Evolutionary conservation across 2,329 filamentous ascomycete species (phyloP), one percentile per base, ranked within the genome.

Genomic region (Hymenoscyphus salicellus): DNA sequence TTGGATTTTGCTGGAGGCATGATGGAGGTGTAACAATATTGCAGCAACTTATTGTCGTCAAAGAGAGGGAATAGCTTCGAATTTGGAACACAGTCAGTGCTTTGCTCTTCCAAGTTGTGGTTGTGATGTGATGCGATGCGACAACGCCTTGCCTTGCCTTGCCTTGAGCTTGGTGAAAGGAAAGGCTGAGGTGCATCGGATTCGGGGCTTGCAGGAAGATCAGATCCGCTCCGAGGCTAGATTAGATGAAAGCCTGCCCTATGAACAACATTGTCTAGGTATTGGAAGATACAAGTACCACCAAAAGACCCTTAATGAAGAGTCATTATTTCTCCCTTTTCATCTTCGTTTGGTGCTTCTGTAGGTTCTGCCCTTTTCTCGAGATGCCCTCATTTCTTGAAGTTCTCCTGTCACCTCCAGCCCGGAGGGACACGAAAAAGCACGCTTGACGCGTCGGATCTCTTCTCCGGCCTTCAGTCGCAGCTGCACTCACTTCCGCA

Each of bases 1-100:
- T 72, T 70, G 30, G 72, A 68, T 67, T 69, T 72, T 57, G 72
- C 63, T 62, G 74, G 73, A 49, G 74, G 66, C 75, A 76, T 76
- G 28, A 41, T 30, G 60, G 11, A 62, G 26, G 5, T 14, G n/a
- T 8, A n/a, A 57, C 55, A 57, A 26, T 33, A 32, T 16, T 57
- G 26, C 11, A 57, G 26, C 26, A 46, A n/a, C 5, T n/a, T 20
- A 46, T 52, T 26, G 8, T 11, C 8, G 46, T 49, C 20, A 52
- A 23, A 14, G 46, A 14, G 46, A 26, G 46, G 46, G 23, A 52
- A 52, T 52, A 23, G 10, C 20, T 23, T 49, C 43, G 6, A 23
- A 49, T 10, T 8, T 49, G 43, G n/a, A 49, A 49, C 43, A 11
- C 7, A 4, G 43, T 38, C 36, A 49, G 10, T 23, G 43, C 43